A percentile compares a stretch with the other conserved stretches of the same genome.
Evolutionary conservation across 164 flowering plant species (phyloP).

Genomic region (Piper longum): DNA sequence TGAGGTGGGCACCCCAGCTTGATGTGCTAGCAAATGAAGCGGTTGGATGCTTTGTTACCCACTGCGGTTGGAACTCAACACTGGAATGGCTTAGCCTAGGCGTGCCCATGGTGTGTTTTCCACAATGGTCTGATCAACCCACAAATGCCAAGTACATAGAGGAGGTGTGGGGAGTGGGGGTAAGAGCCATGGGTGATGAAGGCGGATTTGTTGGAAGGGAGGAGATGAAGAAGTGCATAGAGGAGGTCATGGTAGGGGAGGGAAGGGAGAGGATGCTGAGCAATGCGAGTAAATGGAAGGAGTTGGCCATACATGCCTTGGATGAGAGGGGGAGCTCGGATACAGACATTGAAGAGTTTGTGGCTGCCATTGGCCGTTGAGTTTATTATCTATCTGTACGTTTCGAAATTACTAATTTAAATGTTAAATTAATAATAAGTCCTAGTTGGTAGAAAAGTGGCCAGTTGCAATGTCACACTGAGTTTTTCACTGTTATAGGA

Average conservation of each 20-base stretch:
- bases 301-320: constrained; percentile 19
- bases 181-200: constrained; percentile 12
- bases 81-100: constrained; percentile 23
- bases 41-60: constrained; percentile 4
- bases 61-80: constrained; percentile 26
- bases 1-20: constrained; percentile 22
- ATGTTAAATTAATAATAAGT: no score
- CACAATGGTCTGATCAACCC: constrained; percentile 24
- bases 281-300: constrained; percentile 11
- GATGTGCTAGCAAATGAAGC: constrained; percentile 5
- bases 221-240: constrained; percentile 16
- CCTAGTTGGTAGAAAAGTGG: no score
- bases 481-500: no score
- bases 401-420: no score
- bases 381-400: neutral
- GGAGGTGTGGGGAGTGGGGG: constrained; percentile 21
- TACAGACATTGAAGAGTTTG: constrained; percentile 16
- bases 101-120: constrained; percentile 22
- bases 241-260: constrained; percentile 20
- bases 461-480: no score
- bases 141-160: constrained; percentile 22
- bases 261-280: neutral
- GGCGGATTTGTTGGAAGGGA: constrained; percentile 14
- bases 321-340: constrained; percentile 23
- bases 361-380: neutral